Base-by-base conservation (phyloP, 164 flowering plant species). In the Malania oleifera region DNA sequence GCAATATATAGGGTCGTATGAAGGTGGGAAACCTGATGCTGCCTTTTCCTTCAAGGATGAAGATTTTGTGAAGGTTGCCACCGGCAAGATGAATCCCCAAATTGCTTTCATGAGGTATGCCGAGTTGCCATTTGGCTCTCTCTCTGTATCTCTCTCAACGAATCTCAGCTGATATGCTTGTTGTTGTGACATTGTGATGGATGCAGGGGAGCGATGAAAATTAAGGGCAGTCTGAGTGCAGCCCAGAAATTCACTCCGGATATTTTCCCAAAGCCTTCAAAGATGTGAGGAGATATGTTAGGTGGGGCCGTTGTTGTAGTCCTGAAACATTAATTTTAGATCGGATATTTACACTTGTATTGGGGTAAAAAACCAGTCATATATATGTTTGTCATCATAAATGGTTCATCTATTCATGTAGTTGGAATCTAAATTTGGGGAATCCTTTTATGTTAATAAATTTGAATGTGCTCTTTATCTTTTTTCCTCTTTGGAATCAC, bases 231-330 rank as follows among this genome's bases (percentile, higher is more conserved):
- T 62, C 54, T 95, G 66, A 81, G 83, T 66, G 97, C 99, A 15
- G 97, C 99, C 7, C 92, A 83, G 80, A 95, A 95, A 61, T 95
- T 95, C 67, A 90, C 96, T 24, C 97, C 97, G 0, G 97, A 88
- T 55, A 86, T 95, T 37, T 95, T 95, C 81, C 99, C 99, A 11
- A 95, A 95, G 80, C 91, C 95, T 54, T 73, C 99, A 6, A 95
- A 95, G 83, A 51, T 95, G 82, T 91, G 84, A 91, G 68, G 41
- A 8, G 58, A 15, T 5, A 20, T 39, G 34, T 59, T 37, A 7
- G 23, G 12, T 14, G 18, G 35, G 60, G 51, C 5, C 6, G 12
- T 57, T 45, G 15, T 28, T 57, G n/a, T 29, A 23, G 10, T 5
- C 17, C 43, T 22, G 27, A 23, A 37, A 12, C n/a, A 52, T 5